Percentiles rank a stretch among this genome's conserved stretches.
Conservation (phyloP, 768 basidiomycete species). For the Suillus americanus region DNA sequence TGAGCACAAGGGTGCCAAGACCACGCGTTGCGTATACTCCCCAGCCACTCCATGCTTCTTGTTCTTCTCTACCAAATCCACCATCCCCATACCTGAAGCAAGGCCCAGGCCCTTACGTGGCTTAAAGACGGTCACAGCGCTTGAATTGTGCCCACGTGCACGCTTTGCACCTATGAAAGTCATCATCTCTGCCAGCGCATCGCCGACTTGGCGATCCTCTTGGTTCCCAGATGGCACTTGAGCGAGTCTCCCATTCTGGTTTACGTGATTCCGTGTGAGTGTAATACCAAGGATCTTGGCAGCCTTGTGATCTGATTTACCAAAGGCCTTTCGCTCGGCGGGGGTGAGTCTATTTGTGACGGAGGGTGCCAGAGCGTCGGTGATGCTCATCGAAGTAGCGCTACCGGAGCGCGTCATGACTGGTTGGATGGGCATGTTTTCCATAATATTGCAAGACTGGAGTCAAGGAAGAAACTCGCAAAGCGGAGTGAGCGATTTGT, state of each 20-base stretch:
- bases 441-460: not conserved
- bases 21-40: constrained; percentile 3
- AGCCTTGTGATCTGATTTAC: constrained; percentile 17
- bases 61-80: not conserved
- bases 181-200: constrained; percentile 10
- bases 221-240: not conserved
- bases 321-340: constrained; percentile 10
- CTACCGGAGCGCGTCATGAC: not conserved
- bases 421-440: not conserved
- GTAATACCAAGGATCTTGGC: constrained; percentile 15
- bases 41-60: constrained; percentile 7
- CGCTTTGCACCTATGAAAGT: constrained; percentile 11
- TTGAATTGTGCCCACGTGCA: constrained; percentile 4
- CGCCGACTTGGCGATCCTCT: not conserved
- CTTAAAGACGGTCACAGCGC: constrained; percentile 7
- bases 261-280: constrained; percentile 15
- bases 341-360: constrained; percentile 11
- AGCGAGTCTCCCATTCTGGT: not conserved
- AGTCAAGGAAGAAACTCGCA: not conserved
- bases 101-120: constrained; percentile 8
- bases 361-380: constrained; percentile 1
- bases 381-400: not conserved
- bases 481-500: not conserved
- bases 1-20: not conserved
- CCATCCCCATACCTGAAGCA: constrained; percentile 4